These are phyloP conservation scores for Ustilago hordei DNA, from an alignment of 1,284 basidiomycete genomes.

Conservation along the genomic window DNA sequence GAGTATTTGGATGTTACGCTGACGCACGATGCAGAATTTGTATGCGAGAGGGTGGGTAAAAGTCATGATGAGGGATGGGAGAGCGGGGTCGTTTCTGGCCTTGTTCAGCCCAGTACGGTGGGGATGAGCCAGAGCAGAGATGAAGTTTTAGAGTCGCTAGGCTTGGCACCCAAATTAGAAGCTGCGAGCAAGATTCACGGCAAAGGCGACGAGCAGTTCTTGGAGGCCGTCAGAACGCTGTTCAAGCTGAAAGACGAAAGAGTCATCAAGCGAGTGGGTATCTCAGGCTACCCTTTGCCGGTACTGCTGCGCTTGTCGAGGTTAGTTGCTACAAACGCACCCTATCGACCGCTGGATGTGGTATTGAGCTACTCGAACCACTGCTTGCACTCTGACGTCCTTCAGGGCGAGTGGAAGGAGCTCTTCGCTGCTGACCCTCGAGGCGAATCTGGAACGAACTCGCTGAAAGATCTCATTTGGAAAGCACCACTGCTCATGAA, in stretches of 20 bases:
- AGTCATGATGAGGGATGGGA: slow-evolving; percentile 50
- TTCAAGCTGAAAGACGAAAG: slow-evolving; percentile 83
- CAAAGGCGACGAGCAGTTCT: slow-evolving; percentile 81
- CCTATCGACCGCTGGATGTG: slow-evolving; percentile 68
- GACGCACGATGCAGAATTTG: slow-evolving; percentile 92
- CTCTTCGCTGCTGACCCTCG: slow-evolving; percentile 51
- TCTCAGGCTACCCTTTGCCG: slow-evolving; percentile 91
- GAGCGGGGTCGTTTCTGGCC: slow-evolving; percentile 48
- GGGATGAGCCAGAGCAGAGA: slow-evolving; percentile 21
- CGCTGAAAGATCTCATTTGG: slow-evolving; percentile 42
- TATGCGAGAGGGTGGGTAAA: slow-evolving; percentile 75
- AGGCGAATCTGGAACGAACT: background rate
- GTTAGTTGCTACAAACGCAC: slow-evolving; percentile 73
- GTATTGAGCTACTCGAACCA: slow-evolving; percentile 66
- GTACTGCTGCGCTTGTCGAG: slow-evolving; percentile 85
- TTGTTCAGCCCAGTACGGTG: slow-evolving; percentile 24
- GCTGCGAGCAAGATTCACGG: slow-evolving; percentile 77
- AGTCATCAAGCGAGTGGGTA: slow-evolving; percentile 82
- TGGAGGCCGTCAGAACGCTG: slow-evolving; percentile 81
- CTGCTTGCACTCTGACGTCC: slow-evolving; percentile 63
- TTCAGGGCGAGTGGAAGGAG: slow-evolving; percentile 46
- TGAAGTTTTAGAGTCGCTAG: slow-evolving; percentile 52
- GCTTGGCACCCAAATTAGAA: slow-evolving; percentile 70
- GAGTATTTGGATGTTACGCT: slow-evolving; percentile 71
- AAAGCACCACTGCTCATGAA: slow-evolving; percentile 76